phyloP scores from a whole-genome alignment of 305 asterid species.

The Fraxinus nigra region DNA sequence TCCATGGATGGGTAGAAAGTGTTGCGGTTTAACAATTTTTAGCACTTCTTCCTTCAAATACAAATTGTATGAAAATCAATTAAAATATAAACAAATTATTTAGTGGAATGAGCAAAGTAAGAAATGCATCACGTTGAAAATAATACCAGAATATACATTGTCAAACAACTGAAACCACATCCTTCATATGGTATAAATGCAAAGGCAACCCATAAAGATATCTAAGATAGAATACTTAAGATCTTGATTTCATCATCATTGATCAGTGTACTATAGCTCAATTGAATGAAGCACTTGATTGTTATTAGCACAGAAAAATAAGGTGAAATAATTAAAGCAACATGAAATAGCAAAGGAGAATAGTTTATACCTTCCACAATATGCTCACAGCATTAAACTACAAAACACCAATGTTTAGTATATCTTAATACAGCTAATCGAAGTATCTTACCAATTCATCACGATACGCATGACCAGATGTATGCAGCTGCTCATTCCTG shows the following conservation, averaged over 20 bases:
- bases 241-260: background rate
- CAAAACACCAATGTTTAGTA: background rate
- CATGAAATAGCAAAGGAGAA: conserved; percentile 19
- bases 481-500: conserved; percentile 82
- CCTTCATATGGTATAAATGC: background rate
- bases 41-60: conserved; percentile 87
- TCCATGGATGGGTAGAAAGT: conserved; percentile 98
- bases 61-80: conserved; percentile 26
- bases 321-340: conserved; percentile 12
- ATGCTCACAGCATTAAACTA: conserved; percentile 10
- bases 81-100: conserved; percentile 14
- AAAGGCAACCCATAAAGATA: conserved; percentile 10
- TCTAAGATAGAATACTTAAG: background rate
- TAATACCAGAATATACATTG: conserved; percentile 19
- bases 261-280: background rate
- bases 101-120: conserved; percentile 2
- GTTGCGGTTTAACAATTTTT: conserved; percentile 96
- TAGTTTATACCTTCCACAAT: conserved; percentile 9
- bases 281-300: background rate
- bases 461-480: conserved; percentile 98
- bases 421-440: conserved; percentile 8
- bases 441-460: conserved; percentile 82
- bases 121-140: background rate
- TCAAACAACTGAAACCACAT: conserved; percentile 3
- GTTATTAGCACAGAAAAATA: conserved; percentile 20